Evolutionary conservation across 208 protist species (phyloP), one percentile per base, ranked within the genome.

Genomic region (Giardia duodenalis): DNA sequence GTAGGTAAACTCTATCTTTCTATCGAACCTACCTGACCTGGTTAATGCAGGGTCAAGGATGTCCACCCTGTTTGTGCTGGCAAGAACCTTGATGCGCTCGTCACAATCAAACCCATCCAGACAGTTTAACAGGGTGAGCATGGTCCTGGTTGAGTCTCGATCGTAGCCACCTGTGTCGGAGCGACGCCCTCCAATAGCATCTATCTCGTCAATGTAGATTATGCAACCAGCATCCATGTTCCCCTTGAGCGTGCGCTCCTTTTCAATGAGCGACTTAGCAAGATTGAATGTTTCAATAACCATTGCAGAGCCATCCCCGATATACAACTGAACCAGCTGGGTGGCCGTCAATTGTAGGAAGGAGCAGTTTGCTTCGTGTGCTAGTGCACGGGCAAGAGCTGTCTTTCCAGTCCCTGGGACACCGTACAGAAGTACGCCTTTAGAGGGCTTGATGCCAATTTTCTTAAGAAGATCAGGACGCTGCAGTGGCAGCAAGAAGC

Each of bases 21-120:
- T 94, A 94, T 99, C 99, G 0, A 99, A 94, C 90, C 98, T 96
- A 22, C 98, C 98, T 88, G 97, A 98, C 76, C 99, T 96, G 22
- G 99, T 95, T 39, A 99, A 95, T 0, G 99, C 99, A n/a, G 99
- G 99, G 95, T 99, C 99, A 1, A 99, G 96, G 89, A 99, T 98
- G 94, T 99, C 98, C 88, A 99, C 97, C 93, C 98, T 96, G 95
- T 99, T 99, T 2, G 99, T 99, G 19, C 98, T 98, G 0, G 98
- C 98, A 93, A 99, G 99, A 30, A 99, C 98, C 93, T 97, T 93
- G 0, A 95, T 45, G 10, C 46, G 2, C 3, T 92, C 43, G 1
- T 0, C 47, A 1, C 10, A 92, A 47, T 0, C 96, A 94, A 99
- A 99, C 87, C 99, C 99, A 94, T 99, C 99, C 3, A 99, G 96